These are phyloP conservation scores for Tolypocladium ophioglossoides DNA, from an alignment of 2,329 filamentous ascomycete species.

Conservation along the genomic window DNA sequence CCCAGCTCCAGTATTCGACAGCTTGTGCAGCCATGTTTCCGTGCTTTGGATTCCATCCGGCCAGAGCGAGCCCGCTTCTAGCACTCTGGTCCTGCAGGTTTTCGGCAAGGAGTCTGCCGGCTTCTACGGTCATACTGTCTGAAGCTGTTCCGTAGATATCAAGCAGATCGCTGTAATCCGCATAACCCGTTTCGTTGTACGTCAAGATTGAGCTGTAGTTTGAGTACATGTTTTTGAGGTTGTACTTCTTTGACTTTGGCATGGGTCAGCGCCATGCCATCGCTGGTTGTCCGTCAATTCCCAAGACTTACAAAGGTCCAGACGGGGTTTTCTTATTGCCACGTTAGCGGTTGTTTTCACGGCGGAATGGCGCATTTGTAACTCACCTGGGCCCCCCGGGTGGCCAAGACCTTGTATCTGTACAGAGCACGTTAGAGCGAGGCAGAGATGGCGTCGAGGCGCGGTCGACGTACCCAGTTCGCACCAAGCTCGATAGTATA, in stretches of 20 bases:
- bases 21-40: conserved; percentile 44
- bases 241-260: conserved; percentile 40
- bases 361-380: neutral
- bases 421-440: conserved; percentile 10
- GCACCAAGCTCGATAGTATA: conserved; percentile 55
- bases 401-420: conserved; percentile 12
- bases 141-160: conserved; percentile 38
- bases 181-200: conserved; percentile 46
- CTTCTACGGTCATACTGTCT: conserved; percentile 33
- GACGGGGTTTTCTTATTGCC: conserved; percentile 42
- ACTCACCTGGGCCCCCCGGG: conserved; percentile 13
- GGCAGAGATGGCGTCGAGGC: conserved; percentile 6
- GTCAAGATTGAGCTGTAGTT: conserved; percentile 48
- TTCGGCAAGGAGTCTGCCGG: conserved; percentile 44
- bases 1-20: conserved; percentile 47
- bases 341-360: conserved; percentile 4
- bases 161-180: conserved; percentile 39
- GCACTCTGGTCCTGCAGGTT: conserved; percentile 52
- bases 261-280: neutral
- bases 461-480: conserved; percentile 42
- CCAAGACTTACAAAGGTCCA: conserved; percentile 34
- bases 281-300: too few species aligned
- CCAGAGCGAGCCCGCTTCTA: conserved; percentile 47
- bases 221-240: conserved; percentile 44
- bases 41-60: conserved; percentile 49